Conservation (phyloP, 805 yeast species). For the Candida jianshihensis region DNA sequence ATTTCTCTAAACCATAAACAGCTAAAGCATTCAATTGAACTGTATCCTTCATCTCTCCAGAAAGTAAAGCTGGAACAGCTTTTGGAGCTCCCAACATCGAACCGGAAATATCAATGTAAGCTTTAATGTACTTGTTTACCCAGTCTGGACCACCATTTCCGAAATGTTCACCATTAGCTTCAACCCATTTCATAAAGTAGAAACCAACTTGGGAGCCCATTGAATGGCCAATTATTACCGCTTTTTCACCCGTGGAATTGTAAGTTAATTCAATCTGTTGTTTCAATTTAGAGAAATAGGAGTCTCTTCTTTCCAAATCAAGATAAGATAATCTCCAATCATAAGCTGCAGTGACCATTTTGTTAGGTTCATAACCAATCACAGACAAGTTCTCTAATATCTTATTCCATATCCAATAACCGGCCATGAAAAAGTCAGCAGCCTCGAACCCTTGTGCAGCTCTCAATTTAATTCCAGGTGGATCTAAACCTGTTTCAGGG, state of each 20-base stretch:
- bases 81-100: conserved; percentile 92
- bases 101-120: conserved; percentile 84
- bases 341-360: conserved; percentile 85
- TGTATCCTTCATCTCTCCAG: conserved; percentile 98
- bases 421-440: conserved; percentile 93
- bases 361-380: conserved; percentile 87
- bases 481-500: conserved; percentile 88
- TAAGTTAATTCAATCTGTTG: conserved; percentile 58
- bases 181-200: conserved; percentile 94
- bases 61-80: conserved; percentile 82
- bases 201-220: conserved; percentile 92
- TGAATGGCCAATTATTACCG: conserved; percentile 83
- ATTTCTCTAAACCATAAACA: conserved; percentile 88
- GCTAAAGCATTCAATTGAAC: conserved; percentile 91
- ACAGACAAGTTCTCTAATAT: conserved; percentile 91
- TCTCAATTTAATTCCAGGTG: conserved; percentile 69
- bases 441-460: conserved; percentile 97
- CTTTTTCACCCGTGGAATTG: conserved; percentile 49
- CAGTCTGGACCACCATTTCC: conserved; percentile 91
- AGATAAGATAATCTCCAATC: conserved; percentile 94
- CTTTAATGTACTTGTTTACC: conserved; percentile 80
- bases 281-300: conserved; percentile 75
- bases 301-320: conserved; percentile 83
- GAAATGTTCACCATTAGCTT: conserved; percentile 69
- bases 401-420: conserved; percentile 99